A percentile compares a stretch with the other conserved stretches of the same genome.
phyloP scores from a whole-genome alignment of 2,329 filamentous ascomycete genomes.

The Fusarium dimerum region DNA sequence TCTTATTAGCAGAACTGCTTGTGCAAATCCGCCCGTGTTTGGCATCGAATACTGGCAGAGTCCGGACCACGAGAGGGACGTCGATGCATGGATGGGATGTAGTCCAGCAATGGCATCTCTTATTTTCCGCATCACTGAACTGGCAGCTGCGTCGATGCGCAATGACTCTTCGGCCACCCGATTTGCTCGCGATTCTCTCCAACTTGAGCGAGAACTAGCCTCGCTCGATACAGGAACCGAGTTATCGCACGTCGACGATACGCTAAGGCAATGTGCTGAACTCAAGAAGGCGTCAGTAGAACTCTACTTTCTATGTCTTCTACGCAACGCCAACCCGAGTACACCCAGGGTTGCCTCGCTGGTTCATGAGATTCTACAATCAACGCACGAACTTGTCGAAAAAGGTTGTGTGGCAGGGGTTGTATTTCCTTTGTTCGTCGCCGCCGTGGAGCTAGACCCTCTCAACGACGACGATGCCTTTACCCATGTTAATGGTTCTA shows the following conservation, averaged over 20 bases:
- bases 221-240: background rate
- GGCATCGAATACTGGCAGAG: conserved; percentile 48
- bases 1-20: conserved; percentile 51
- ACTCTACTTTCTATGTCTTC: conserved; percentile 47
- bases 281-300: conserved; percentile 42
- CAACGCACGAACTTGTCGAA: conserved; percentile 9
- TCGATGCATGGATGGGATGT: conserved; percentile 50
- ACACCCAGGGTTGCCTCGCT: conserved; percentile 18
- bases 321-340: conserved; percentile 43
- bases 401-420: conserved; percentile 21
- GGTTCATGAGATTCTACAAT: conserved; percentile 11
- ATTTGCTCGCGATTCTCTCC: conserved; percentile 4
- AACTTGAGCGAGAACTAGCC: conserved; percentile 8
- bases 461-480: conserved; percentile 14
- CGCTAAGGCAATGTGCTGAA: conserved; percentile 26
- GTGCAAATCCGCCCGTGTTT: conserved; percentile 47
- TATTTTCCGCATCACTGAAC: conserved; percentile 47
- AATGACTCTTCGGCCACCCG: background rate
- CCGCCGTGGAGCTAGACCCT: conserved; percentile 22
- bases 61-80: conserved; percentile 10
- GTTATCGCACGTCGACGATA: conserved; percentile 11
- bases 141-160: conserved; percentile 37
- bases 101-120: conserved; percentile 48
- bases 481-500: background rate
- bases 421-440: conserved; percentile 22